A percentile compares a stretch with the other conserved stretches of the same genome.
phyloP scores from a whole-genome alignment of 768 basidiomycete species.

The Tulasnella sp. region DNA sequence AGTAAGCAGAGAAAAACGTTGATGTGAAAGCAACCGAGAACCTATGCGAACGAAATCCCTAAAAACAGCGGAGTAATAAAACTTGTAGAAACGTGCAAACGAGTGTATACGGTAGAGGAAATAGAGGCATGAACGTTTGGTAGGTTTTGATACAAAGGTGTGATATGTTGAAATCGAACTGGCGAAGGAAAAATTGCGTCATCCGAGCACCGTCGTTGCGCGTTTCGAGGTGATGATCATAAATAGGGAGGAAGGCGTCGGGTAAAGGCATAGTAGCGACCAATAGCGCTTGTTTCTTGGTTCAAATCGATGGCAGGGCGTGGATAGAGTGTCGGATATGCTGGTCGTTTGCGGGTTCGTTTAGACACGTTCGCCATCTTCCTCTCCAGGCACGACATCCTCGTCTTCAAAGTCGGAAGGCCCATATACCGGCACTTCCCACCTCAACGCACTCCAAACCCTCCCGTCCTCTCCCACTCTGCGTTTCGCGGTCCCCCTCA shows the following conservation, averaged over 20 bases:
- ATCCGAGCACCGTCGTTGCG: neutral
- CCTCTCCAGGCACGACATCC: neutral
- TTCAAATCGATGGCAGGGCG: neutral
- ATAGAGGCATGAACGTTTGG: neutral
- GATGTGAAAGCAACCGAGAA: neutral
- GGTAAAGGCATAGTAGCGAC: neutral
- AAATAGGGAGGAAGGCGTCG: neutral
- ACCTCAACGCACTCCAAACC: slow-evolving; percentile 27
- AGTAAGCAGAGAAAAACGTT: neutral
- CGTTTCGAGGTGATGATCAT: neutral
- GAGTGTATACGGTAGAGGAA: neutral
- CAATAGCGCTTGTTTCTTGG: neutral
- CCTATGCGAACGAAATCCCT: neutral
- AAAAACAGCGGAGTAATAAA: neutral
- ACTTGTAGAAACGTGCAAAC: neutral
- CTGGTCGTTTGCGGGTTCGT: neutral
- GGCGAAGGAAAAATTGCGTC: neutral
- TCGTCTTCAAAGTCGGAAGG: slow-evolving; percentile 8
- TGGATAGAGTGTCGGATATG: neutral
- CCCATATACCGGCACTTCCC: slow-evolving; percentile 11
- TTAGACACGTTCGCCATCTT: slow-evolving; percentile 12
- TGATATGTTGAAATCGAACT: neutral
- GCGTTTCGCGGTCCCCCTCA: slow-evolving; percentile 1
- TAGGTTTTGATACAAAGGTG: neutral
- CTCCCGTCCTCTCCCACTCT: slow-evolving; percentile 20